phyloP scores from a whole-genome alignment of 148 eudicot genomes.

The Linanthus parryae region DNA sequence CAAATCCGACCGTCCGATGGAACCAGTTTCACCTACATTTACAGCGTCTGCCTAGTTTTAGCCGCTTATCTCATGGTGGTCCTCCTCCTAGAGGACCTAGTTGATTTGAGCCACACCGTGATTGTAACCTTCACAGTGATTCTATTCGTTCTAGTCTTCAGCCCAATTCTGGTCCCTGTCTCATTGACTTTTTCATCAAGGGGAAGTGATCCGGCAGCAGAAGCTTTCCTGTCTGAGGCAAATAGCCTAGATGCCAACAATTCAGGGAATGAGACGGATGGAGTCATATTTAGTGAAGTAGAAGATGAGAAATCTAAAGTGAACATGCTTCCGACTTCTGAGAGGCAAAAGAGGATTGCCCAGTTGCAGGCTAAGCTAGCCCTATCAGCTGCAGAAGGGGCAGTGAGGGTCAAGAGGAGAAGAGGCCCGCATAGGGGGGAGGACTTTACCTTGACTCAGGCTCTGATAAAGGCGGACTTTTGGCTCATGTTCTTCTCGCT shows the following conservation, averaged over 20 bases:
- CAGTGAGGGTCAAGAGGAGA: slow-evolving; percentile 8
- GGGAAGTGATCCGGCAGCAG: slow-evolving; percentile 1
- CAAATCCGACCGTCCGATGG: slow-evolving; percentile 6
- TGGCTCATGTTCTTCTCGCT: slow-evolving; percentile 11
- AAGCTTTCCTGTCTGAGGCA: neutral
- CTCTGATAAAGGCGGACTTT: slow-evolving; percentile 10
- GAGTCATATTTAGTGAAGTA: slow-evolving; percentile 10
- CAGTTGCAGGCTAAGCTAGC: slow-evolving; percentile 12
- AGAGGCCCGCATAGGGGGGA: slow-evolving; percentile 8
- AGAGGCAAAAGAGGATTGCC: slow-evolving; percentile 9
- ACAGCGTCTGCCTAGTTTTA: slow-evolving; percentile 6
- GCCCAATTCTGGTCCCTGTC: slow-evolving; percentile 5
- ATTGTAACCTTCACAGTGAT: slow-evolving; percentile 4
- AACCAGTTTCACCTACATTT: slow-evolving; percentile 2
- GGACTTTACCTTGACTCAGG: slow-evolving; percentile 10
- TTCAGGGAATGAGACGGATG: neutral
- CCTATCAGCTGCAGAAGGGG: slow-evolving; percentile 12
- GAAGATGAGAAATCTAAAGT: slow-evolving; percentile 6
- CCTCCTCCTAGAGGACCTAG: slow-evolving; percentile 6
- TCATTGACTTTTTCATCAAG: slow-evolving; percentile 3
- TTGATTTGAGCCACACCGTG: slow-evolving; percentile 4
- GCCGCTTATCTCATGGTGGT: slow-evolving; percentile 11
- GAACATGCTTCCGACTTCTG: slow-evolving; percentile 2
- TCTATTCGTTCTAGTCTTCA: neutral
- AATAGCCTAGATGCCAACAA: slow-evolving; percentile 4